Percentiles rank a stretch among this genome's conserved stretches.
phyloP scores from a whole-genome alignment of 2,329 filamentous ascomycete species.

The Pyrenochaeta sp. region DNA sequence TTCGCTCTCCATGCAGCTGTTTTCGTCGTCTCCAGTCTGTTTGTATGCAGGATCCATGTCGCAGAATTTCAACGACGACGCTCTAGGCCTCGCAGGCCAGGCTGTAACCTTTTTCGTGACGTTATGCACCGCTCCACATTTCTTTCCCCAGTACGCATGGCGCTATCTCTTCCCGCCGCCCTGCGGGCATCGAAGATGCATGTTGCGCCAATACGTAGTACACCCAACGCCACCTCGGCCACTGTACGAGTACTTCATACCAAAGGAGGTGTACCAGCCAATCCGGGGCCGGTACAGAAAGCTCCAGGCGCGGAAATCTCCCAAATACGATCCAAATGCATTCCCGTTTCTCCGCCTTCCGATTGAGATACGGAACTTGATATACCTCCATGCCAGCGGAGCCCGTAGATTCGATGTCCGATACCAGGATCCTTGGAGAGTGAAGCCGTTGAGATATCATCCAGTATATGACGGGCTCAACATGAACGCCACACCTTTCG shows the following conservation, averaged over 20 bases:
- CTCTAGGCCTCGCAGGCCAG: too few species aligned
- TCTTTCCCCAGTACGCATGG: conserved; percentile 3
- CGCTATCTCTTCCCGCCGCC: conserved; percentile 2
- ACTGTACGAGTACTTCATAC: conserved; percentile 1
- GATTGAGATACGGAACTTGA: conserved; percentile 14
- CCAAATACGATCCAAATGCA: neutral
- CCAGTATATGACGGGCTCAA: neutral
- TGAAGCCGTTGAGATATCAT: conserved; percentile 1
- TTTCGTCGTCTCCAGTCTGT: neutral
- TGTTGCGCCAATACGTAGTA: conserved; percentile 6
- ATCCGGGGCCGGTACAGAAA: neutral
- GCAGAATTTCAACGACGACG: neutral
- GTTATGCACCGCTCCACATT: conserved; percentile 4
- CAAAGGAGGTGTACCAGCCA: neutral
- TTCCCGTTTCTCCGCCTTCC: conserved; percentile 16
- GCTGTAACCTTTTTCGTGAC: neutral
- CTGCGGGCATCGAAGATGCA: conserved; percentile 6
- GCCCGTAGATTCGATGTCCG: conserved; percentile 1
- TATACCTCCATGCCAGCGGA: conserved; percentile 6
- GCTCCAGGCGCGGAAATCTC: neutral
- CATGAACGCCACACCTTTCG: conserved; percentile 1
- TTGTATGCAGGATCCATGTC: neutral
- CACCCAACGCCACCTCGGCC: neutral
- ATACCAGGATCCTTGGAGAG: conserved; percentile 1
- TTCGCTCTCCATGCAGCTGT: neutral